Conservation (phyloP, 2,329 filamentous ascomycete species). For the Diaporthe aspalathi region DNA sequence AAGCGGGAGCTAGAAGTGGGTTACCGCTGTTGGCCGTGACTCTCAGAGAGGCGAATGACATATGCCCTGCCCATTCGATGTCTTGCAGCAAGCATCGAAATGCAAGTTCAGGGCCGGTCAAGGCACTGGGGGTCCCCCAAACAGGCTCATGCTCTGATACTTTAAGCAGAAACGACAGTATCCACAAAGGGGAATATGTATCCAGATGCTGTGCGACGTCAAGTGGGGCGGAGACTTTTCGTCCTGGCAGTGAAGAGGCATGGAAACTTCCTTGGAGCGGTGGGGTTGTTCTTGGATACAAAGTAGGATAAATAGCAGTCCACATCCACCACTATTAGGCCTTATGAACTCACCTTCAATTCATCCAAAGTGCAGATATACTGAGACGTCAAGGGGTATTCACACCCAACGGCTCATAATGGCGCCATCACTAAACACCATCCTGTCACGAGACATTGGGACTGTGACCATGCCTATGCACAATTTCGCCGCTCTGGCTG, state of each 20-base stretch:
- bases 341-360: not conserved
- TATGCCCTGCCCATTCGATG: not conserved
- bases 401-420: not conserved
- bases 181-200: not conserved
- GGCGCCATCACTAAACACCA: not conserved
- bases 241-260: not conserved
- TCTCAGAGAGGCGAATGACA: not conserved
- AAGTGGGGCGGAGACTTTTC: not conserved
- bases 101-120: not conserved
- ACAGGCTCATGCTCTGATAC: not conserved
- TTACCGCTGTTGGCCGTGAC: not conserved
- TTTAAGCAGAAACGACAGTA: too few species aligned
- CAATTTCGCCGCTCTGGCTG: not conserved
- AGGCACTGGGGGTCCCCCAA: constrained; percentile 3
- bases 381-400: not conserved
- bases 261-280: not conserved
- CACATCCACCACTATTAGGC: not conserved
- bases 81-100: constrained; percentile 15
- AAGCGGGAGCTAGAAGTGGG: not conserved
- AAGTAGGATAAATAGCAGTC: not conserved
- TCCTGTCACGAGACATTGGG: not conserved
- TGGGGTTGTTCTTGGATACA: not conserved
- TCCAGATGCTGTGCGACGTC: not conserved
- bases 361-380: not conserved
- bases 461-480: not conserved